Conservation (phyloP, 2,329 filamentous ascomycete species). For the Plenodomus lindquistii region DNA sequence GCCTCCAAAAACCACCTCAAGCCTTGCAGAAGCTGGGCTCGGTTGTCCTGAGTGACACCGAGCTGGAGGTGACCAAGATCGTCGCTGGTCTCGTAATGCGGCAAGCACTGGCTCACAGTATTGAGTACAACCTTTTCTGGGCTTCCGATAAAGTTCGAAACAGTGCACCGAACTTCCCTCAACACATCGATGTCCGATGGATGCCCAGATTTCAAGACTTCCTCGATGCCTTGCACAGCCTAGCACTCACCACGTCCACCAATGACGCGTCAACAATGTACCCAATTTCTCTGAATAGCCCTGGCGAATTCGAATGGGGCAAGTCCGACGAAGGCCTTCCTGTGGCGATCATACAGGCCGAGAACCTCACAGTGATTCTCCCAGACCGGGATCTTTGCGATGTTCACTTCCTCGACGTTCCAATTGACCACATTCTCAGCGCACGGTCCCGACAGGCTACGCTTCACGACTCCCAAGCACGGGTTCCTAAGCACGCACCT, state of each 20-base stretch:
- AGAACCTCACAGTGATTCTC: constrained; percentile 26
- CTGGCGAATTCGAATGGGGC: constrained; percentile 28
- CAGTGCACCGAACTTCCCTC: constrained; percentile 30
- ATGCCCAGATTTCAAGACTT: constrained; percentile 33
- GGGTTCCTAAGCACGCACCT: constrained; percentile 14
- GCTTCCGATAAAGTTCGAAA: constrained; percentile 23
- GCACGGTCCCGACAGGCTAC: constrained; percentile 11
- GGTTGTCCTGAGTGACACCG: constrained; percentile 22
- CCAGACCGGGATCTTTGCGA: constrained; percentile 17
- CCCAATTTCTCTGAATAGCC: constrained; percentile 22
- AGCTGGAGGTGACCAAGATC: constrained; percentile 36
- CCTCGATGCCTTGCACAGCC: constrained; percentile 25
- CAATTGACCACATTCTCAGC: constrained; percentile 23
- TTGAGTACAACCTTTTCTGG: constrained; percentile 35
- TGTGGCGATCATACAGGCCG: constrained; percentile 20
- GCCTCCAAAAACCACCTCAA: constrained; percentile 13
- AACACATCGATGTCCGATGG: constrained; percentile 21
- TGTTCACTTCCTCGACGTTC: constrained; percentile 34
- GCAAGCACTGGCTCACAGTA: constrained; percentile 21
- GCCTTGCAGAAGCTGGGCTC: constrained; percentile 26
- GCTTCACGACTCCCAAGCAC: constrained; percentile 26
- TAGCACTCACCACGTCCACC: constrained; percentile 14
- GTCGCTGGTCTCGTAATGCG: constrained; percentile 38
- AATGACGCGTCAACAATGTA: constrained; percentile 23
- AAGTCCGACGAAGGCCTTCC: constrained; percentile 10